Conservation (phyloP, 208 protist species). For the Balamuthia mandrillaris region DNA sequence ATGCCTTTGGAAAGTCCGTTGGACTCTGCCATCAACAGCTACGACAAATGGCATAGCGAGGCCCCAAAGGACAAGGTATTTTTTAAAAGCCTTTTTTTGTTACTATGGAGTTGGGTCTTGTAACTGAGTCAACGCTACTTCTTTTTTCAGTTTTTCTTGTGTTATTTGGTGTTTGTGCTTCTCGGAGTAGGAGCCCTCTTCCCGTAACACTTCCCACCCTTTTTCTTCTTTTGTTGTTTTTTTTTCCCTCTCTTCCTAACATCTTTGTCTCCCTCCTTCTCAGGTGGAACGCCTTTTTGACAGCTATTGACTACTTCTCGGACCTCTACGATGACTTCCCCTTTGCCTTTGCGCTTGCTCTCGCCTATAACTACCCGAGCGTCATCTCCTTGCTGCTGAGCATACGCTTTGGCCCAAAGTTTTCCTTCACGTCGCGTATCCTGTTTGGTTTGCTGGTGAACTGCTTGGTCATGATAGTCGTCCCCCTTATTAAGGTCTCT, state of each 20-base stretch:
- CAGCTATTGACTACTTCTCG: conserved; percentile 41
- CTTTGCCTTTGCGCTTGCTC: conserved; percentile 42
- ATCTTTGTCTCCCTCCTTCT: too few relatives aligned
- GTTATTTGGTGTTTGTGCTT: conserved; percentile 44
- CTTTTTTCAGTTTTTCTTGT: conserved; percentile 36
- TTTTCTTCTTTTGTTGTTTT: too few relatives aligned
- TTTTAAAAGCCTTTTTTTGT: too few relatives aligned
- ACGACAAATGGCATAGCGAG: too few relatives aligned
- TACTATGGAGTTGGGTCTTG: too few relatives aligned
- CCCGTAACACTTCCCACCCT: too few relatives aligned
- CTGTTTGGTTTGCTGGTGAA: neutral
- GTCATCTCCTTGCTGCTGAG: conserved; percentile 48
- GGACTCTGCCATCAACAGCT: too few relatives aligned
- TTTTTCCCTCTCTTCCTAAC: too few relatives aligned
- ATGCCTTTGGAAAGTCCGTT: too few relatives aligned
- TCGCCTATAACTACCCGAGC: conserved; percentile 51
- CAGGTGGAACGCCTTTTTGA: conserved; percentile 48
- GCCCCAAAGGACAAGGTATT: too few relatives aligned
- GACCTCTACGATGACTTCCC: conserved; percentile 25
- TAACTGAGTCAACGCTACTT: too few relatives aligned
- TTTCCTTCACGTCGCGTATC: conserved; percentile 43
- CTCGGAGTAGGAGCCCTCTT: conserved; percentile 49
- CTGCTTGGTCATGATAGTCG: conserved; percentile 11
- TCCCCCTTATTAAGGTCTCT: conserved; percentile 46
- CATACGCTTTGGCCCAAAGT: conserved; percentile 13